Conservation (phyloP, 2,329 filamentous ascomycete species). For the Calonectria crousiana region DNA sequence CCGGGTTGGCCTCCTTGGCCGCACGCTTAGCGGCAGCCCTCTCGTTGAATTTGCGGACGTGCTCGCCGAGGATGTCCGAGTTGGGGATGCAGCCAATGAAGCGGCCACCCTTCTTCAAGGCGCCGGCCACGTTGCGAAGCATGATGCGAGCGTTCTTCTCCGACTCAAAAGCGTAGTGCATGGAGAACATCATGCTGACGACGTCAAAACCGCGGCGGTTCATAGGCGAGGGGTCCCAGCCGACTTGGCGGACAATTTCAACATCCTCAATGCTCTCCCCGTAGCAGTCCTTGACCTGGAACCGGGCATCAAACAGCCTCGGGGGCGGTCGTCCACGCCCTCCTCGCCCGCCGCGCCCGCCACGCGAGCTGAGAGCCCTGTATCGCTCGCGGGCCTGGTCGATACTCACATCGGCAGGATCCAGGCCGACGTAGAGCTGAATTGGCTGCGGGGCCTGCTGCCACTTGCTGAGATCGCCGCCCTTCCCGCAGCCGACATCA, state of each 20-base stretch:
- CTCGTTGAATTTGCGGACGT: constrained; percentile 82
- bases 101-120: constrained; percentile 91
- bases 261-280: constrained; percentile 85
- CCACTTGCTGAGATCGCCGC: constrained; percentile 96
- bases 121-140: constrained; percentile 91
- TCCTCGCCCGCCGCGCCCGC: constrained; percentile 66
- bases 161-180: constrained; percentile 98
- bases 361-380: constrained; percentile 74
- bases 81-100: constrained; percentile 98
- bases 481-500: constrained; percentile 97
- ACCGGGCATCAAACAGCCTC: constrained; percentile 84
- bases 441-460: constrained; percentile 91
- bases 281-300: constrained; percentile 93
- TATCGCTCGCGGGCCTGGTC: constrained; percentile 91
- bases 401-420: constrained; percentile 93
- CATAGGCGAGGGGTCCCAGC: constrained; percentile 83
- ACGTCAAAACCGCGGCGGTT: constrained; percentile 89
- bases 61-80: constrained; percentile 86
- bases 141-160: constrained; percentile 92
- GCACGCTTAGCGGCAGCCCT: constrained; percentile 52
- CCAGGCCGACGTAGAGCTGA: constrained; percentile 93
- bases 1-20: constrained; percentile 34
- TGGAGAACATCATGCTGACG: constrained; percentile 99
- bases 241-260: constrained; percentile 85
- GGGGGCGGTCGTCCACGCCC: constrained; percentile 61